Conservation (phyloP, 495 filamentous ascomycete genomes). For the Penicillium roqueforti region DNA sequence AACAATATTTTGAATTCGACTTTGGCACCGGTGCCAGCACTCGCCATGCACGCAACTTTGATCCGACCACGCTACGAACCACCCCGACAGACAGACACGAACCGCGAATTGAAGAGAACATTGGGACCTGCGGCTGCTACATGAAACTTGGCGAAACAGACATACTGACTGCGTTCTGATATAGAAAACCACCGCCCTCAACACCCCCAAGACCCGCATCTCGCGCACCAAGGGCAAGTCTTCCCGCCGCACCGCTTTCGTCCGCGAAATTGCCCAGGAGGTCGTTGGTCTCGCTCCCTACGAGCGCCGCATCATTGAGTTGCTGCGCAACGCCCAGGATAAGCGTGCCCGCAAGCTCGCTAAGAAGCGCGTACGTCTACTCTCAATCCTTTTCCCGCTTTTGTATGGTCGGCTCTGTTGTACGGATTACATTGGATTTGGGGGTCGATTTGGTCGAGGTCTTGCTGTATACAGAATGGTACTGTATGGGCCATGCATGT, state of each 20-base stretch:
- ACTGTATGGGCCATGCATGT: neutral
- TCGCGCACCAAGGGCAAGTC: slow-evolving; percentile 87
- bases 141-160: neutral
- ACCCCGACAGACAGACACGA: slow-evolving; percentile 3
- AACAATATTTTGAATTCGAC: neutral
- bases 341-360: slow-evolving; percentile 98
- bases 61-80: neutral
- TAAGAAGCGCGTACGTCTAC: slow-evolving; percentile 84
- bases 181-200: slow-evolving; percentile 86
- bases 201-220: slow-evolving; percentile 76
- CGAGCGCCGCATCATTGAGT: slow-evolving; percentile 96
- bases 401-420: neutral
- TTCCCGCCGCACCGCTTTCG: slow-evolving; percentile 90
- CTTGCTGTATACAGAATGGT: neutral
- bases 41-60: slow-evolving; percentile 6
- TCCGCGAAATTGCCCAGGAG: slow-evolving; percentile 92
- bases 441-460: neutral
- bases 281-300: slow-evolving; percentile 89
- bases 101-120: slow-evolving; percentile 1
- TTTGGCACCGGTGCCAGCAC: slow-evolving; percentile 10
- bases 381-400: neutral
- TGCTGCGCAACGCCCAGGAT: slow-evolving; percentile 97
- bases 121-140: neutral
- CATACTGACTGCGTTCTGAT: slow-evolving; percentile 36
- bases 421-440: slow-evolving; percentile 5